Evolutionary conservation across 371 early-diverging fungal species (phyloP).

Genomic region (Dichotomocladium elegans): DNA sequence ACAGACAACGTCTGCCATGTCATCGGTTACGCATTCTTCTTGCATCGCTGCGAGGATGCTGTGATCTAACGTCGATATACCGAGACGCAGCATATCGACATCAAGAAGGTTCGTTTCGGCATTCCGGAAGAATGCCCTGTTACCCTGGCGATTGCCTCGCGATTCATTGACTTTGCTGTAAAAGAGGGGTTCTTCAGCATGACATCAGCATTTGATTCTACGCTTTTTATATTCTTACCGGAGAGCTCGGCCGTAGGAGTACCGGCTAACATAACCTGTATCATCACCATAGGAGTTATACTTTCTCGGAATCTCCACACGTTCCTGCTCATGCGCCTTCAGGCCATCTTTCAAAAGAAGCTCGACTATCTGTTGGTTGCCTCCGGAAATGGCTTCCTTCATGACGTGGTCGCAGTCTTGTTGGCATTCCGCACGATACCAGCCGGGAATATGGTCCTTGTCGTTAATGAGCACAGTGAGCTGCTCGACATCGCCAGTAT

Average conservation of each 20-base stretch:
- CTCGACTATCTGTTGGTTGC: constrained; percentile 17
- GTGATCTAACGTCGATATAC: not conserved
- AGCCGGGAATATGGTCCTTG: constrained; percentile 13
- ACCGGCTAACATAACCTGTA: constrained; percentile 39
- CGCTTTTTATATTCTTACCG: not conserved
- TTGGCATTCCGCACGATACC: constrained; percentile 16
- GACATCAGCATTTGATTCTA: not conserved
- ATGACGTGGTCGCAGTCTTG: constrained; percentile 12
- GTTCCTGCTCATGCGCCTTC: not conserved
- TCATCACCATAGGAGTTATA: constrained; percentile 14
- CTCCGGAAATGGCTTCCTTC: constrained; percentile 18
- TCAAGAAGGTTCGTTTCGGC: constrained; percentile 5
- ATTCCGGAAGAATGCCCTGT: constrained; percentile 44
- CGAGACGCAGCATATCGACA: constrained; percentile 6
- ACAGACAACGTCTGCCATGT: constrained; percentile 1
- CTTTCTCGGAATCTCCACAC: constrained; percentile 16
- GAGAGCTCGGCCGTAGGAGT: constrained; percentile 36
- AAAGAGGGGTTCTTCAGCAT: too few relatives aligned
- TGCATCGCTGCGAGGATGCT: not conserved
- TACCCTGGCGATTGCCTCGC: constrained; percentile 62
- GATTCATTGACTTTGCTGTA: constrained; percentile 54
- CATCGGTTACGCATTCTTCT: not conserved
- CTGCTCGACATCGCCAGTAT: constrained; percentile 10
- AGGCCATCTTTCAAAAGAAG: constrained; percentile 7
- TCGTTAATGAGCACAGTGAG: constrained; percentile 16